Conservation (phyloP, 352 stramenopile genomes). For the Globisporangium spinosum region DNA sequence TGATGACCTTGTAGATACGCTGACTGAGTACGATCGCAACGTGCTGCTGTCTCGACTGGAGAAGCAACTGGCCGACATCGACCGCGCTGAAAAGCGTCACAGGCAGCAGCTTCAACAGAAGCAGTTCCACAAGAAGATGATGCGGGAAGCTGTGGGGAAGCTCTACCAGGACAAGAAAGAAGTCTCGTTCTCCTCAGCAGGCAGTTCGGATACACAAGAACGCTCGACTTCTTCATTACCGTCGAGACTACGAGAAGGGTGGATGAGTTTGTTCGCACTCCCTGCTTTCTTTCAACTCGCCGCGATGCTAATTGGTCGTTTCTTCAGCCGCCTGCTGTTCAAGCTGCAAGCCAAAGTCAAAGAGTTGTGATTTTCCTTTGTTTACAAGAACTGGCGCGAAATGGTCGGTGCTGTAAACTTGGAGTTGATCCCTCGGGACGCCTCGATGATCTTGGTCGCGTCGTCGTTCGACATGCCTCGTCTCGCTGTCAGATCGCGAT, state of each 20-base stretch:
- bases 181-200: constrained; percentile 3
- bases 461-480: constrained; percentile 65
- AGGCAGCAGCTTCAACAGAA: constrained; percentile 41
- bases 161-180: constrained; percentile 72
- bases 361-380: constrained; percentile 5
- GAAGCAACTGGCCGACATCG: constrained; percentile 48
- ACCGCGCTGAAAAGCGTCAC: constrained; percentile 39
- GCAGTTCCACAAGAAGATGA: constrained; percentile 75
- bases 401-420: constrained; percentile 85
- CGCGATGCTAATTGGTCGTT: background rate
- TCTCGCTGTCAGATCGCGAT: constrained; percentile 62
- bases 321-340: constrained; percentile 9
- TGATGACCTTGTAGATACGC: constrained; percentile 5
- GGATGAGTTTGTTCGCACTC: background rate
- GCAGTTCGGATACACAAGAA: background rate
- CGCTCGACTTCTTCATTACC: background rate
- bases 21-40: background rate
- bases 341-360: constrained; percentile 12
- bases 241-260: constrained; percentile 1
- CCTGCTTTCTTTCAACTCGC: constrained; percentile 3
- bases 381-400: constrained; percentile 77
- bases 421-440: constrained; percentile 77
- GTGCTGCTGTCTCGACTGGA: constrained; percentile 29
- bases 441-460: constrained; percentile 68
- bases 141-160: constrained; percentile 58